Percentiles rank a stretch among this genome's conserved stretches.
Evolutionary conservation across 225 moss, liverwort and hornwort species (phyloP).

Genomic region (Polytrichum commune): DNA sequence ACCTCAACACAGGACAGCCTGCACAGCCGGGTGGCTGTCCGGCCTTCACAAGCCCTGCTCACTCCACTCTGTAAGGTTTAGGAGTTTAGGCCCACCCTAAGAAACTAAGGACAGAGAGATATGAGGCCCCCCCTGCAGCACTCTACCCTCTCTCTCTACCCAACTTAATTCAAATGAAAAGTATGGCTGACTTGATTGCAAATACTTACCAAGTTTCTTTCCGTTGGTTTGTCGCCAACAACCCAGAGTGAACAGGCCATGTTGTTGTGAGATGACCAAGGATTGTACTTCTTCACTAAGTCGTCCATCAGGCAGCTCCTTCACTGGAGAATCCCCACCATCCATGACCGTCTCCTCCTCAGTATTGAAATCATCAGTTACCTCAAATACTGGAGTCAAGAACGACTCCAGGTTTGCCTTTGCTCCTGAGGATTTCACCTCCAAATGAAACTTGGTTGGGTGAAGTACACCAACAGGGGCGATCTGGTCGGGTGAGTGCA

Average conservation of each 20-base stretch:
- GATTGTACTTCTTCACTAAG: slow-evolving; percentile 23
- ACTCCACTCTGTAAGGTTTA: too few species aligned
- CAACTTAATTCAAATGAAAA: too few species aligned
- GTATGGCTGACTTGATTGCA: neutral
- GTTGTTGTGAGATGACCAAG: slow-evolving; percentile 41
- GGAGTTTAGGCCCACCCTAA: too few species aligned
- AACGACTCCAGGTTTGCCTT: slow-evolving; percentile 18
- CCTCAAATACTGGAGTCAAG: slow-evolving; percentile 36
- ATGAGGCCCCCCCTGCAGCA: too few species aligned
- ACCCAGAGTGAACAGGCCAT: slow-evolving; percentile 45
- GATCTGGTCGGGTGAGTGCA: slow-evolving; percentile 83
- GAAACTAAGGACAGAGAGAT: too few species aligned
- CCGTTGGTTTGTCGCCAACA: slow-evolving; percentile 43
- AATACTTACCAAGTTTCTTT: slow-evolving; percentile 36
- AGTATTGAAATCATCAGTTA: slow-evolving; percentile 21
- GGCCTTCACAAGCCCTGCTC: too few species aligned
- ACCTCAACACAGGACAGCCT: too few species aligned
- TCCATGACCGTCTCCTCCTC: slow-evolving; percentile 18
- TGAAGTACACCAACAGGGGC: slow-evolving; percentile 93
- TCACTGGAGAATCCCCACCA: slow-evolving; percentile 2
- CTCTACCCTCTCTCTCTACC: too few species aligned
- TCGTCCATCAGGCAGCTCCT: neutral
- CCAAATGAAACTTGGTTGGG: slow-evolving; percentile 73
- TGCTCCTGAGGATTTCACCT: slow-evolving; percentile 40
- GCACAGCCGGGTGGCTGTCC: too few species aligned